Evolutionary conservation across 129 eudicot species (phyloP).

Genomic region (Escallonia rubra): DNA sequence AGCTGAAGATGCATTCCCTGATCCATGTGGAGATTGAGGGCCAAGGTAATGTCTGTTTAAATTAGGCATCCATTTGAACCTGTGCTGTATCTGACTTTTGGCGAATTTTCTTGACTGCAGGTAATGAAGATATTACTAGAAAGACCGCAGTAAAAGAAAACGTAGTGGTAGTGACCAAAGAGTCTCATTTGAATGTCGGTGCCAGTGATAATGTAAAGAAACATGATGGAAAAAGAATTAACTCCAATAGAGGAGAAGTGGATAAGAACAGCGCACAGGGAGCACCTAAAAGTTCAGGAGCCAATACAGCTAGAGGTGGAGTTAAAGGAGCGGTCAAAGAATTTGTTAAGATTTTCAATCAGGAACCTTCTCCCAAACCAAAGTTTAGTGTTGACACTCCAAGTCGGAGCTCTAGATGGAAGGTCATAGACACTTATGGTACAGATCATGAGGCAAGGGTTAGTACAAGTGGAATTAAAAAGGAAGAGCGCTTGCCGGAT

Average conservation of each 20-base stretch:
- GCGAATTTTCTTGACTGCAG: slow-evolving; percentile 20
- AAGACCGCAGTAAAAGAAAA: slow-evolving; percentile 30
- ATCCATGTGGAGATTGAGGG: slow-evolving; percentile 24
- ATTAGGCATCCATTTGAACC: not conserved
- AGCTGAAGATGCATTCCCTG: slow-evolving; percentile 26
- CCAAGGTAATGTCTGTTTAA: slow-evolving; percentile 35
- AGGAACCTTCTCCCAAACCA: slow-evolving; percentile 39
- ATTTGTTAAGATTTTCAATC: slow-evolving; percentile 57
- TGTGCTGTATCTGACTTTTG: not conserved
- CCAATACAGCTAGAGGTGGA: slow-evolving; percentile 24
- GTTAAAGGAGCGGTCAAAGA: slow-evolving; percentile 72
- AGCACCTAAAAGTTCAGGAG: slow-evolving; percentile 29
- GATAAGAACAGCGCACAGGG: slow-evolving; percentile 20
- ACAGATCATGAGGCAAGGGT: slow-evolving; percentile 22
- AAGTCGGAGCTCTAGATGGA: slow-evolving; percentile 62
- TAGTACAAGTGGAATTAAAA: slow-evolving; percentile 14
- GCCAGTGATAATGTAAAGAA: slow-evolving; percentile 28
- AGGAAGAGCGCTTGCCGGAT: slow-evolving; percentile 16
- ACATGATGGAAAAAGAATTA: slow-evolving; percentile 21
- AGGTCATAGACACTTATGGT: slow-evolving; percentile 6
- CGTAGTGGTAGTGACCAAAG: slow-evolving; percentile 8
- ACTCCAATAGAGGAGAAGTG: slow-evolving; percentile 20
- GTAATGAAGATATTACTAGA: slow-evolving; percentile 21
- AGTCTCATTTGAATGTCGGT: slow-evolving; percentile 10
- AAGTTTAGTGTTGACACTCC: slow-evolving; percentile 16